Evolutionary conservation across 2,329 filamentous ascomycete species (phyloP), one percentile per base, ranked within the genome.

Genomic region (Phoma sp.): DNA sequence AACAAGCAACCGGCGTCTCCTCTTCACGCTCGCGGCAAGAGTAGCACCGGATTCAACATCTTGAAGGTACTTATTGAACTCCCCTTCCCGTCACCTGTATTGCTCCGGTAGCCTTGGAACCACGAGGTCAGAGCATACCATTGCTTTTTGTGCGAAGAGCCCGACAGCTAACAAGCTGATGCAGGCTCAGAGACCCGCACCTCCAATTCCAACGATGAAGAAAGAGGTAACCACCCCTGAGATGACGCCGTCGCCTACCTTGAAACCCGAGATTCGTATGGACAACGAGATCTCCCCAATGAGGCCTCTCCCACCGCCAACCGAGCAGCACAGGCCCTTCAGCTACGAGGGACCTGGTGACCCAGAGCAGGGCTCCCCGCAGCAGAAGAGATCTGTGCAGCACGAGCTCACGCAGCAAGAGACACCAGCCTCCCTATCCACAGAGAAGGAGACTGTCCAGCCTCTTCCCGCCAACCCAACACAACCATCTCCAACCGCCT

Each of bases 31-130:
- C 69, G 70, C 9, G 70, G 72, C 18, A 75, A 75, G 54, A 75
- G 73, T 53, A 73, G 66, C 52, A 73, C 72, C 11, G 69, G 71
- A 29, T 73, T 75, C 51, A 69, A 71, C 46, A 62, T 73, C 29
- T 59, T 75, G 58, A 71, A 73, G 64, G 71, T 74, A 69, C 58
- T 65, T 63, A 63, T 65, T 25, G 51, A 66, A 52, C 48, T 67
- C 52, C 55, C 64, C 43, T 59, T 65, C 38, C 64, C 62, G 47
- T 45, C 62, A 47, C 61, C 60, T 46, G 63, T 63, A 23, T 39
- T 64, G 29, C 50, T 65, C n/a, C 58, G 63, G 51, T 66, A 65
- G 55, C 39, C 41, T 44, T 25, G 27, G 32, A 13, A 40, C 30
- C 11, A 29, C 38, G 48, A 52, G 43, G 49, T 57, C 22, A 49